Base-by-base conservation (phyloP, 129 eudicot genomes). In the Dittrichia graveolens region DNA sequence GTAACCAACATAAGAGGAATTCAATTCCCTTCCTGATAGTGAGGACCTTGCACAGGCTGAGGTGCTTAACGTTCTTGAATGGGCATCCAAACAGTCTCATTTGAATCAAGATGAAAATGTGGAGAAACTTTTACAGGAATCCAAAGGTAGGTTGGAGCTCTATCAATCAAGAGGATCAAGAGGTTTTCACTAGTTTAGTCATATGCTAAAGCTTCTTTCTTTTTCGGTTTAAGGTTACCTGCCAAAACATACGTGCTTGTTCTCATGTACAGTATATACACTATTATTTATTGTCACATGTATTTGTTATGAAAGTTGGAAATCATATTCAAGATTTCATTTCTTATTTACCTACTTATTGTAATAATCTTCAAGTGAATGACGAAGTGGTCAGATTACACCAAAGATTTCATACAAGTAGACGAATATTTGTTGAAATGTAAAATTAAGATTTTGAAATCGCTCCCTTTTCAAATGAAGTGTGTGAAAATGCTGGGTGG, bases 101-200 rank as follows among this genome's bases (percentile, higher is more conserved):
- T 69, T 83, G 70, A 50, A 74, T 18, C 80, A 70, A 43, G 74
- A 74, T 64, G 80, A 67, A 58, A 31, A 2, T 8, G 66, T 69
- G 61, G 80, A 83, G 50, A 49, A 10, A 14, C 78, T 83, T 72
- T 50, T 83, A 18, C 77, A 55, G 12, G 81, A 83, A 0, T 75
- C 83, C 7, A 83, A 74, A 64, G 75, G 83, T 53, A 74, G 73
- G 67, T 69, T 83, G 78, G 86, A 83, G 43, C 83, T 83, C 31
- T 83, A 78, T 69, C 86, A 83, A 56, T 78, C 86, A 45, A 78
- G 86, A 74, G 83, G 83, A 45, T 74, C 86, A 69, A 83, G 86
- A 42, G 86, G 86, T 68, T 78, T 83, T 46, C 86, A 78, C 55
- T 83, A 74, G 61, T 40, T 67, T 42, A 31, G 13, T 75, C 7